phyloP scores from a whole-genome alignment of 257 asterid genomes.

The Solanum virginianum region DNA sequence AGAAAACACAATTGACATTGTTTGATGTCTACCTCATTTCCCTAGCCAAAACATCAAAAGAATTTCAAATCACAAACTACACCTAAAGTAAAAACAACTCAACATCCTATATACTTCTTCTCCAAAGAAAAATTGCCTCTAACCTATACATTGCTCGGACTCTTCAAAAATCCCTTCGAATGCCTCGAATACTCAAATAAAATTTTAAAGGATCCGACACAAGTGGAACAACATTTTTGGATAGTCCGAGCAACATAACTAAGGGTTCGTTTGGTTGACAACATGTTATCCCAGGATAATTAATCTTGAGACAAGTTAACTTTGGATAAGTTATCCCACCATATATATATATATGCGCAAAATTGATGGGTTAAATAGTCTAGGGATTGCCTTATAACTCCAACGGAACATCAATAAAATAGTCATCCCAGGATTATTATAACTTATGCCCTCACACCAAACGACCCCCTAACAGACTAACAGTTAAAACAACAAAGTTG shows the following conservation, averaged over 20 bases:
- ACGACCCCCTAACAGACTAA: not conserved
- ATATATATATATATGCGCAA: too few species aligned
- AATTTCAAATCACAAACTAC: not conserved
- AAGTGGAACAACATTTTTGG: not conserved
- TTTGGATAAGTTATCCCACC: too few species aligned
- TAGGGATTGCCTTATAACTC: too few species aligned
- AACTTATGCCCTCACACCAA: too few species aligned
- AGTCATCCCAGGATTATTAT: too few species aligned
- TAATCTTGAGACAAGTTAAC: too few species aligned
- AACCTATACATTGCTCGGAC: not conserved
- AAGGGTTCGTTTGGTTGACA: too few species aligned
- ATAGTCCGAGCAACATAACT: not conserved
- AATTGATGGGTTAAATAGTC: too few species aligned
- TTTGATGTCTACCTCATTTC: not conserved
- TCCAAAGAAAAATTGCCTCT: not conserved
- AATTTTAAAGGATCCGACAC: not conserved
- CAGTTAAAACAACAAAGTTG: not conserved
- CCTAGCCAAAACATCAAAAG: not conserved
- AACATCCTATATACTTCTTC: not conserved
- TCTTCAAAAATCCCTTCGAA: not conserved
- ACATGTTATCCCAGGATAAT: too few species aligned
- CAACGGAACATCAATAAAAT: too few species aligned
- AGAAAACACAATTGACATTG: not conserved
- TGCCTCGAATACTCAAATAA: not conserved
- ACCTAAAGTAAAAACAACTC: not conserved